Evolutionary conservation across 495 filamentous ascomycete genomes (phyloP).

Genomic region (Schizothecium vesticola): DNA sequence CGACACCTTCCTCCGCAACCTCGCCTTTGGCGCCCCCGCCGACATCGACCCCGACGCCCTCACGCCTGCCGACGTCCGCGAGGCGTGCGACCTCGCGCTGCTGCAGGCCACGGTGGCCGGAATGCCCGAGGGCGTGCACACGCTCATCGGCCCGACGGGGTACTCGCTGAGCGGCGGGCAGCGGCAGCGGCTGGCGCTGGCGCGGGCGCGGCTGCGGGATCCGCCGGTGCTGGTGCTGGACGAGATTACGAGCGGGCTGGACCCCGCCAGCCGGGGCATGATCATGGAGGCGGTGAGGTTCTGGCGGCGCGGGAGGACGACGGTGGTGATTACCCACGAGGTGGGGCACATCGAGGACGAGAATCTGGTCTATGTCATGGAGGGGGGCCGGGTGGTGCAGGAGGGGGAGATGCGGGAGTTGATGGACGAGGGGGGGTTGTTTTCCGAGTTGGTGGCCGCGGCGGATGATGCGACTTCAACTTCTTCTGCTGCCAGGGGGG

Average conservation of each 20-base stretch:
- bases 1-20: constrained; percentile 72
- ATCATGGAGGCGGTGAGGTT: constrained; percentile 68
- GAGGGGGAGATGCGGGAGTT: constrained; percentile 51
- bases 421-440: constrained; percentile 24
- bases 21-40: constrained; percentile 60
- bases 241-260: constrained; percentile 80
- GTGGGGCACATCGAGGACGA: constrained; percentile 67
- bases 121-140: constrained; percentile 71
- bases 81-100: constrained; percentile 59
- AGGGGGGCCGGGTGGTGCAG: constrained; percentile 63
- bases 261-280: constrained; percentile 58
- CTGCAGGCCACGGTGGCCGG: constrained; percentile 65
- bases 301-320: constrained; percentile 76
- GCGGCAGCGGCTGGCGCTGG: constrained; percentile 68
- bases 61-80: constrained; percentile 48
- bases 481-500: neutral
- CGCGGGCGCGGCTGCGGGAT: constrained; percentile 69
- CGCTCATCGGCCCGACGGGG: constrained; percentile 64
- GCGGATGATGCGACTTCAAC: constrained; percentile 15
- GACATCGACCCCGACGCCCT: constrained; percentile 40
- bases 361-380: constrained; percentile 79
- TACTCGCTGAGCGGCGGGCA: constrained; percentile 80
- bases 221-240: constrained; percentile 83
- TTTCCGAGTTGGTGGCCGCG: constrained; percentile 26
- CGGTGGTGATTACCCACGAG: constrained; percentile 90